phyloP scores from a whole-genome alignment of 306 rosid species.

The Quercus wislizeni region DNA sequence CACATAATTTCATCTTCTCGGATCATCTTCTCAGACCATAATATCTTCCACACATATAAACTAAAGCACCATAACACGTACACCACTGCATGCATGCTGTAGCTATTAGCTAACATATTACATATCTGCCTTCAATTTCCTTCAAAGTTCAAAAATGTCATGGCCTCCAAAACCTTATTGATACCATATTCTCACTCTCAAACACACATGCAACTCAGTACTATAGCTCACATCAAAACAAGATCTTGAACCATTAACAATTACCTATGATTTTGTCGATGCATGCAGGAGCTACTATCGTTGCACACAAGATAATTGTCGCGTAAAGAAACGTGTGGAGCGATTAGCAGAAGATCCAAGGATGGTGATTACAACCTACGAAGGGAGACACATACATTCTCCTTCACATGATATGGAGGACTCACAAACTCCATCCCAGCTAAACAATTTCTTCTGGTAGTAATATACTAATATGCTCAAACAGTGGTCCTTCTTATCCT shows the following conservation, averaged over 20 bases:
- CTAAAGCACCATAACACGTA: not conserved
- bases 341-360: slow-evolving; percentile 92
- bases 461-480: not conserved
- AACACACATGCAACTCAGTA: no score
- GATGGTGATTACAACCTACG: slow-evolving; percentile 98
- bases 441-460: slow-evolving; percentile 80
- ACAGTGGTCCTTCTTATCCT: not conserved
- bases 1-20: no score
- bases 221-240: not conserved
- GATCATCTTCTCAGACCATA: not conserved
- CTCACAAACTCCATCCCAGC: slow-evolving; percentile 59
- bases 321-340: slow-evolving; percentile 93
- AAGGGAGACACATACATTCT: slow-evolving; percentile 88
- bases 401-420: slow-evolving; percentile 81
- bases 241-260: not conserved
- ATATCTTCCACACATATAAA: not conserved
- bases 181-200: no score
- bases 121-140: not conserved
- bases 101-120: no score
- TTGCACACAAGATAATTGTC: slow-evolving; percentile 88
- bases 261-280: not conserved
- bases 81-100: not conserved
- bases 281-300: slow-evolving; percentile 84
- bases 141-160: not conserved
- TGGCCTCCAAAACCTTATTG: no score